Base-by-base conservation (phyloP, 169 alveolate species). In the Theileria parva region DNA sequence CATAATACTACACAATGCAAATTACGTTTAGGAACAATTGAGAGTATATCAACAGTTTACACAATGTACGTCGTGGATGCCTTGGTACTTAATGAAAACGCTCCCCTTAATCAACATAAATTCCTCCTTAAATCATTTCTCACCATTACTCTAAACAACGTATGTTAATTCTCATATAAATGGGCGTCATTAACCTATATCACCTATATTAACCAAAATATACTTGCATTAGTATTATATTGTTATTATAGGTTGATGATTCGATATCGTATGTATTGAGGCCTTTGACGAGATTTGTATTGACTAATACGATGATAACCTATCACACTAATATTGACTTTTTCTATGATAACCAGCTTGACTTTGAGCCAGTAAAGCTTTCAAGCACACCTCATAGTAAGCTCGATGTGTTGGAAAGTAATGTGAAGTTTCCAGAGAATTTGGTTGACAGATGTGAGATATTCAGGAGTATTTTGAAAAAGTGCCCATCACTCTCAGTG, bases 41-140 rank as follows among this genome's bases (percentile, higher is more conserved):
- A 81, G 53, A 60, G 67, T 2, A 19, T 81, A 39, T 17, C 77
- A 9, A 70, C 74, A n/a, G 66, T 73, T 13, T 77, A 73, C 27
- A 81, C 88, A 21, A 55, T 81, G 27, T 65, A 74, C n/a, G 63
- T 60, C 25, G 32, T 73, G 3, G 68, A 72, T 19, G 74, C 73
- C 0, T 53, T 32, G 48, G 79, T 70, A 53, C 48, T 53, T 75
- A 81, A 34, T 66, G 79, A 13, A 59, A 74, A 57, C 55, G 59
- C 37, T 72, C 50, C 51, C 64, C 67, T 30, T 27, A 70, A 32
- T 60, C 34, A 71, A 64, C 74, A 12, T 44, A 59, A 30, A 67
- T 57, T 19, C 15, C 66, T 57, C 32, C 66, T 57, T 19, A 57
- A 72, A 48, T 80, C 88, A 44, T 65, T 76, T 37, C 78, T 73